Base-by-base conservation (phyloP, 495 filamentous ascomycete species). In the Trichoderma asperelloides region DNA sequence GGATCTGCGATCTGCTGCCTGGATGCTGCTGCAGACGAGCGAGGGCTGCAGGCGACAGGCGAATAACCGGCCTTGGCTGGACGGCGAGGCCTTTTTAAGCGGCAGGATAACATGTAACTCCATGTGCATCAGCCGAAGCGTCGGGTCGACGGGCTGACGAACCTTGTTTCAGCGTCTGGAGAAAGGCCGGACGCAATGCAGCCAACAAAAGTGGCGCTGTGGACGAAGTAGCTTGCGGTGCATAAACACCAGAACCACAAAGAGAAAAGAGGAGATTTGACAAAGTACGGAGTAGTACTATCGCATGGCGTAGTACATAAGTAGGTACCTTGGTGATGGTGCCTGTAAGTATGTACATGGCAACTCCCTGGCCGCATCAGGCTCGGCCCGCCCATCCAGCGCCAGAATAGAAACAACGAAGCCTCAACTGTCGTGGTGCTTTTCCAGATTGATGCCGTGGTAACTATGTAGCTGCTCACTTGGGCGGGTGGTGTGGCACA, bases 1-100 rank as follows among this genome's bases (percentile, higher is more conserved):
- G 55, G 55, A 60, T 60, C 55, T 60, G 55, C 55, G 55, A 60
- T 60, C 55, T 60, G 55, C 55, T 60, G 55, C 55, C 55, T 60
- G 55, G 55, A 27, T 21, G 49, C 18, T 27, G 55, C 55, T 60
- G 55, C 55, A 60, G 55, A 60, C 23, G 55, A 55, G 41, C 49
- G 16, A 30, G 55, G 16, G 55, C 55, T 60, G 55, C 55, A 60
- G 55, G 55, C 55, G 55, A 60, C 49, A 57, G 49, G 23, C 49
- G 49, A 55, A 55, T 25, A n/a, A 23, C 49, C n/a, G 21, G 49
- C 49, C 49, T n/a, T 3, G 16, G 49, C 49, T 18, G 55, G 55
- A 60, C 13, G 55, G 25, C 55, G 27, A 60, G 55, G 55, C 6
- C 55, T 21, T 60, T 30, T 60, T 60, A 28, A 28, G 28, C 27